A percentile compares a stretch with the other conserved stretches of the same genome.
phyloP scores from a whole-genome alignment of 805 yeast species.

The Teunomyces gatunensis region DNA sequence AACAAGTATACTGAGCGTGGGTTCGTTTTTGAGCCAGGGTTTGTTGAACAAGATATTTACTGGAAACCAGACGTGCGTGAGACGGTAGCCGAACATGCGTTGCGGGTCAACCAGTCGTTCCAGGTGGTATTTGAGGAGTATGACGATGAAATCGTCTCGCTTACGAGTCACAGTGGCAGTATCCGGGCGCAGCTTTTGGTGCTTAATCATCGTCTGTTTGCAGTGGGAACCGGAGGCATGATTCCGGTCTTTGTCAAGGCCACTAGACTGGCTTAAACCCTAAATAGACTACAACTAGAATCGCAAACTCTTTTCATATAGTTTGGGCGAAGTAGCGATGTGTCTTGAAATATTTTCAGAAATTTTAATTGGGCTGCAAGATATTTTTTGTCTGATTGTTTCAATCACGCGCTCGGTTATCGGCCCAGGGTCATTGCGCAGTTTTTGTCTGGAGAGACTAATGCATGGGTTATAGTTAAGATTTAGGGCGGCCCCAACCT shows the following conservation, averaged over 20 bases:
- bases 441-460: background rate
- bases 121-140: conserved; percentile 31
- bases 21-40: conserved; percentile 43
- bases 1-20: conserved; percentile 36
- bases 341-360: no score
- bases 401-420: no score
- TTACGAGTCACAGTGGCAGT: conserved; percentile 53
- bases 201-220: conserved; percentile 46
- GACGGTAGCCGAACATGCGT: conserved; percentile 39
- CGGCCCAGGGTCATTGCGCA: background rate
- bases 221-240: conserved; percentile 55
- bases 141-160: conserved; percentile 28
- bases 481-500: background rate
- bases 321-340: no score
- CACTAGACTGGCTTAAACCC: background rate
- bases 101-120: conserved; percentile 32
- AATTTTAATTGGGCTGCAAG: no score
- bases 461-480: background rate
- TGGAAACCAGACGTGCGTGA: conserved; percentile 40
- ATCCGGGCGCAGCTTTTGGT: conserved; percentile 48
- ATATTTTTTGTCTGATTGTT: no score
- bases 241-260: conserved; percentile 53
- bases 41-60: conserved; percentile 45
- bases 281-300: no score
- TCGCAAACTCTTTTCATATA: no score